Base-by-base conservation (phyloP, 805 yeast species). In the Ogataea henricii region DNA sequence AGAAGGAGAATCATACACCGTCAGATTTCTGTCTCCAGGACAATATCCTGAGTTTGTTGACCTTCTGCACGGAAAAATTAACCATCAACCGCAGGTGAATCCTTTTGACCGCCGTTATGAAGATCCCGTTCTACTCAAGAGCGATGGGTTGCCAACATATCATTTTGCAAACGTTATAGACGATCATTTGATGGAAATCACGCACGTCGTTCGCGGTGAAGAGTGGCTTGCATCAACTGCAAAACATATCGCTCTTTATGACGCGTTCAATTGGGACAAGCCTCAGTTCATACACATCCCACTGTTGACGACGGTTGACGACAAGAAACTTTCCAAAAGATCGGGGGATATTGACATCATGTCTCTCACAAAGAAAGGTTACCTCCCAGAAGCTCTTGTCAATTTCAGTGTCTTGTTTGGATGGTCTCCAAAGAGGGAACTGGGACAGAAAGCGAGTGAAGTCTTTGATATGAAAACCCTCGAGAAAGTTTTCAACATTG, bases 151-250 rank as follows among this genome's bases (percentile, higher is more conserved):
- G 51, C 99, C 99, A 21, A 94, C 99, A 0, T 94, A 94, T 59
- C 99, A 94, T 67, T 84, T 94, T 60, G 99, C 99, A 13, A 92
- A 89, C 60, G 96, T 94, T 6, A 80, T 94, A 3, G 99, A 94
- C 63, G 99, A 94, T 63, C 95, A 91, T 64, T 69, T 87, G 40
- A 94, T 94, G 99, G 66, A 81, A 39, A 87, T 94, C 37, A 87
- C 97, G 0, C 97, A 94, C 66, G 99, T 94, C 7, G 82, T 94
- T 4, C 75, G 99, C 56, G 99, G 99, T 27, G 99, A 94, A 62
- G 99, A 94, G 65, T 94, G 99, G 99, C 70, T 94, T 9, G 87
- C 96, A 1, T 89, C 98, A 0, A 94, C 99, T 0, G 96, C 97
- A 2, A 92, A 91, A 58, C 99, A 94, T 60, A 75, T 90, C 39